phyloP scores from a whole-genome alignment of 2,329 filamentous ascomycete species.

The Alternaria sp. region DNA sequence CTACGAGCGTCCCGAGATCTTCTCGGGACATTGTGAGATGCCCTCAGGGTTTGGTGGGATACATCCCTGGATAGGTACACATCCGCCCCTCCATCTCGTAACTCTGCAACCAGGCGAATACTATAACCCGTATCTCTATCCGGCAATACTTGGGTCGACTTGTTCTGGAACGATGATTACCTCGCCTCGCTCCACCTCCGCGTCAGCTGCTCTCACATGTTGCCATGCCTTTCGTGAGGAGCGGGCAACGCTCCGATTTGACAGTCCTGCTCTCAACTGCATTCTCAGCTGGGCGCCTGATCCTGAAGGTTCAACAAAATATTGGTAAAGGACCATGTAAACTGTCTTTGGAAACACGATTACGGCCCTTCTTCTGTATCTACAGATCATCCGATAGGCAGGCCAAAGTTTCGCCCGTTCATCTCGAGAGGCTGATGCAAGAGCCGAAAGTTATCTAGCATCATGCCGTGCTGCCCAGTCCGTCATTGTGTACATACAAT shows the following conservation, averaged over 20 bases:
- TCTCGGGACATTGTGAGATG: background rate
- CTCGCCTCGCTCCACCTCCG: slow-evolving; percentile 22
- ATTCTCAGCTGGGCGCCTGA: slow-evolving; percentile 8
- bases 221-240: slow-evolving; percentile 3
- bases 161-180: slow-evolving; percentile 26
- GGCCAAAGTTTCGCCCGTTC: background rate
- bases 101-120: slow-evolving; percentile 19
- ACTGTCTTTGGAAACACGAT: background rate
- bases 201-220: slow-evolving; percentile 26
- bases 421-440: slow-evolving; percentile 19
- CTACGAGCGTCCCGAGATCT: background rate
- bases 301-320: slow-evolving; percentile 9
- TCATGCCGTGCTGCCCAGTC: slow-evolving; percentile 48
- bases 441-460: slow-evolving; percentile 19
- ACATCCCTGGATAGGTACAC: slow-evolving; percentile 2
- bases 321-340: background rate
- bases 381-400: background rate
- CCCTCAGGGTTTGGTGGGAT: background rate
- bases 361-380: background rate
- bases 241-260: slow-evolving; percentile 12
- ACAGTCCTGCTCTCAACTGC: background rate
- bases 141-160: slow-evolving; percentile 10
- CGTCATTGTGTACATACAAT: slow-evolving; percentile 20
- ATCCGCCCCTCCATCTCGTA: slow-evolving; percentile 8
- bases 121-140: slow-evolving; percentile 23